Evolutionary conservation across 495 filamentous ascomycete genomes (phyloP), one percentile per base, ranked within the genome.

Genomic region (Lasiosphaeria ovina): DNA sequence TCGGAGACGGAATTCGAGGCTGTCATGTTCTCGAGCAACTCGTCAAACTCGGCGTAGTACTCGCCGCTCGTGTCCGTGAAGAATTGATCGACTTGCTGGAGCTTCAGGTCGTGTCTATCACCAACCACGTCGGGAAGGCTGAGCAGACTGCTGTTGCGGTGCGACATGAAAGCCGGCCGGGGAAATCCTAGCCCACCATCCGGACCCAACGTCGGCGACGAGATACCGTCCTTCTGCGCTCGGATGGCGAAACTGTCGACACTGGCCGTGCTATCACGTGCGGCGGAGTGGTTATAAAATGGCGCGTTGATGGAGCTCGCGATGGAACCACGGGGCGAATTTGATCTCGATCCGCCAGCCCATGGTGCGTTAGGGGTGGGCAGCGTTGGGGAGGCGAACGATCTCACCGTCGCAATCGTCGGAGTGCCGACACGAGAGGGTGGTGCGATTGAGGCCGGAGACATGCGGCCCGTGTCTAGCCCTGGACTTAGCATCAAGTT

Each of bases 71-170:
- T 76, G 67, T 89, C 86, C n/a, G 81, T 87, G 73, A 89, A 89
- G 74, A 82, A 85, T 33, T 85, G 85, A 60, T 87, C 82, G 16
- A 87, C 82, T 60, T 86, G 81, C 61, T 88, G 85, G 32, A 88
- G 77, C 65, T 80, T 76, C 64, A 82, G 83, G 60, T 89, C 84
- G 33, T 83, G 83, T 61, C 83, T 79, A 53, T 85, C 85, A 12
- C 84, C 84, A 14, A 86, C 77, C 6, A 89, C 80, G 1, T 81
- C 82, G 35, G 81, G 77, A 48, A 81, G 78, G 70, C 57, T 82
- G 69, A 66, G 84, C 6, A 66, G 67, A 57, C 68, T 72, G 69
- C 65, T 72, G 66, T 72, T 76, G 57, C 63, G 68, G 47, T 72
- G 61, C 35, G 58, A 36, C 35, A 62, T 67, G 17, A 72, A 68